Percentiles rank a stretch among this genome's conserved stretches.
These are phyloP conservation scores for Amphibolis antarctica DNA, from an alignment of 106 monocot genomes.

Conservation along the genomic window DNA sequence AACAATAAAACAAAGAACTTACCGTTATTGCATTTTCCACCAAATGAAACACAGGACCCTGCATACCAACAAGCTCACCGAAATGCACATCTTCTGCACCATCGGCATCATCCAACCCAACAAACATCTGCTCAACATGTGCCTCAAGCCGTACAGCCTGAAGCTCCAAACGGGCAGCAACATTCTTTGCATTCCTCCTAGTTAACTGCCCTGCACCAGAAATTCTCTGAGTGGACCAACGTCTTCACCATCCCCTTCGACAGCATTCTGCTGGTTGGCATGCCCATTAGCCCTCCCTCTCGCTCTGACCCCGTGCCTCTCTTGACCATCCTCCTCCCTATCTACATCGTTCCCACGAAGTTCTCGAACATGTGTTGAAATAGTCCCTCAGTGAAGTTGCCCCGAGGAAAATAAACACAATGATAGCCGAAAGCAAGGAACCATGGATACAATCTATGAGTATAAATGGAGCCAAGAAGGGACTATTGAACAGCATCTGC, in stretches of 20 bases:
- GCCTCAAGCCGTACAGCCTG: conserved; percentile 91
- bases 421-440: conserved; percentile 88
- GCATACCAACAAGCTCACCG: conserved; percentile 99
- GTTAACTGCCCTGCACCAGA: conserved; percentile 76
- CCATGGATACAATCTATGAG: conserved; percentile 95
- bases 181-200: conserved; percentile 98
- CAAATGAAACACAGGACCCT: conserved; percentile 95
- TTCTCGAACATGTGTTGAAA: conserved; percentile 77
- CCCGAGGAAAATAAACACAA: conserved; percentile 97
- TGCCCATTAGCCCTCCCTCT: conserved; percentile 51
- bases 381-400: conserved; percentile 98
- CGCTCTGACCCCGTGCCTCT: conserved; percentile 79
- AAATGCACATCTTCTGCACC: conserved; percentile 98
- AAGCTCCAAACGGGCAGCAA: conserved; percentile 89
- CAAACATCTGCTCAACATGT: conserved; percentile 99
- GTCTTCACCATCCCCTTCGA: conserved; percentile 71
- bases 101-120: conserved; percentile 97
- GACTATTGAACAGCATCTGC: conserved; percentile 81
- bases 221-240: conserved; percentile 56
- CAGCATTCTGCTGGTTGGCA: conserved; percentile 48
- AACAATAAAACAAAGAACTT: conserved; percentile 18
- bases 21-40: conserved; percentile 99
- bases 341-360: conserved; percentile 77
- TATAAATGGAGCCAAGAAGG: conserved; percentile 61
- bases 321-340: conserved; percentile 79